Evolutionary conservation across 805 yeast species (phyloP).

Genomic region (Torulaspora microellipsoides): DNA sequence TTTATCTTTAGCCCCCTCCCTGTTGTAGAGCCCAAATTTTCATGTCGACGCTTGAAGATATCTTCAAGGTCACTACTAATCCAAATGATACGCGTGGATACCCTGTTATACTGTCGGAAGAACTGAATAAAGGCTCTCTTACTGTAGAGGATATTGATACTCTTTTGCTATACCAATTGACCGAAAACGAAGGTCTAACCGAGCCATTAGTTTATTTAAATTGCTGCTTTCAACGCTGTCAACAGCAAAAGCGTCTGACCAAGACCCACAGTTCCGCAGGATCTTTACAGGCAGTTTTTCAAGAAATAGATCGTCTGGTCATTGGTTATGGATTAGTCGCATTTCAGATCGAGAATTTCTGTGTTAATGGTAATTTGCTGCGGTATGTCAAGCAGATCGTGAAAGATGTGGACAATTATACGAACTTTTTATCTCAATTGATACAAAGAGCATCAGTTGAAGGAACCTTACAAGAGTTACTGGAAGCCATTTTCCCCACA

Average conservation of each 20-base stretch:
- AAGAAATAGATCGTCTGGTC: constrained; percentile 40
- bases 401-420: constrained; percentile 26
- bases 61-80: constrained; percentile 23
- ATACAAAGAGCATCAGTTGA: constrained; percentile 59
- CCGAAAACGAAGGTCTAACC: constrained; percentile 28
- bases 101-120: constrained; percentile 15
- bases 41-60: constrained; percentile 27
- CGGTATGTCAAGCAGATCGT: constrained; percentile 31
- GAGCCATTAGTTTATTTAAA: constrained; percentile 29
- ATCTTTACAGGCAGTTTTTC: constrained; percentile 39
- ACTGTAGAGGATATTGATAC: constrained; percentile 26
- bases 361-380: constrained; percentile 22
- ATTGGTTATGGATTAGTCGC: constrained; percentile 61
- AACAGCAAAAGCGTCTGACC: constrained; percentile 40
- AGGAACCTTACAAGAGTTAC: constrained; percentile 56
- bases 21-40: background rate
- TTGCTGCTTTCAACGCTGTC: constrained; percentile 28
- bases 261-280: constrained; percentile 38
- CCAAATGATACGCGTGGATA: constrained; percentile 16
- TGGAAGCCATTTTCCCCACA: constrained; percentile 44
- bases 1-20: too few species aligned
- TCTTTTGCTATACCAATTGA: constrained; percentile 29
- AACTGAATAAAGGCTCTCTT: constrained; percentile 15
- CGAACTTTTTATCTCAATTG: constrained; percentile 53
- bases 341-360: constrained; percentile 60